Evolutionary conservation across 352 stramenopile species (phyloP), one percentile per base, ranked within the genome.

Genomic region (Globisporangium canariense): DNA sequence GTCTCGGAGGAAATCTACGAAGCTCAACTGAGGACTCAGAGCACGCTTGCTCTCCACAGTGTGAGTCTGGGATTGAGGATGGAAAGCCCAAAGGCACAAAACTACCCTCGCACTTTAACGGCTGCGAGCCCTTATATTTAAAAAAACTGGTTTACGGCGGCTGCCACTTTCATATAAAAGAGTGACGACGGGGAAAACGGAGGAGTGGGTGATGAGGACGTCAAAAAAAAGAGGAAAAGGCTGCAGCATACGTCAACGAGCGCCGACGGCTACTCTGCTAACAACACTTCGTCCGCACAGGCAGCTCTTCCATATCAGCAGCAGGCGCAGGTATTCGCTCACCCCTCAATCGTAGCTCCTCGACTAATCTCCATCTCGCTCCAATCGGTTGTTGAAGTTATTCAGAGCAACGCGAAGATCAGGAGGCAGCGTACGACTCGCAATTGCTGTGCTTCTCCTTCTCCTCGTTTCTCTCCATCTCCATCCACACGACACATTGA

Each of bases 101-200:
- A 40, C 34, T 10, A 40, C 34, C 34, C 34, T 40, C 34, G 34
- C 34, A 40, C 34, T 40, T 40, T 40, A 40, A 40, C 11, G 34
- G 5, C 34, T 40, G 34, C 34, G 34, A 40, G 34, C 34, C 22
- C 43, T 50, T 50, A 50, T 50, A 50, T 50, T 50, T 46, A 46
- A 46, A 46, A 50, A 50, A 50, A 50, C 43, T 50, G 43, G 16
- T 50, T 50, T 28, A 50, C 43, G 43, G 43, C 18, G 43, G 43
- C 43, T 7, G 43, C 18, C 43, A 50, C 16, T 50, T 50, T 50
- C 4, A 4, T 22, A 28, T 28, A 25, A 28, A 50, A 25, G 28
- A 50, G 43, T 28, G 43, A 25, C 43, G 25, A 28, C 28, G 43
- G 18, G 43, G 16, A 50, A 50, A 50, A 50, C 16, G 41, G 16